These are phyloP conservation scores for Hyaloscypha variabilis DNA, from an alignment of 495 filamentous ascomycete genomes.

Conservation along the genomic window DNA sequence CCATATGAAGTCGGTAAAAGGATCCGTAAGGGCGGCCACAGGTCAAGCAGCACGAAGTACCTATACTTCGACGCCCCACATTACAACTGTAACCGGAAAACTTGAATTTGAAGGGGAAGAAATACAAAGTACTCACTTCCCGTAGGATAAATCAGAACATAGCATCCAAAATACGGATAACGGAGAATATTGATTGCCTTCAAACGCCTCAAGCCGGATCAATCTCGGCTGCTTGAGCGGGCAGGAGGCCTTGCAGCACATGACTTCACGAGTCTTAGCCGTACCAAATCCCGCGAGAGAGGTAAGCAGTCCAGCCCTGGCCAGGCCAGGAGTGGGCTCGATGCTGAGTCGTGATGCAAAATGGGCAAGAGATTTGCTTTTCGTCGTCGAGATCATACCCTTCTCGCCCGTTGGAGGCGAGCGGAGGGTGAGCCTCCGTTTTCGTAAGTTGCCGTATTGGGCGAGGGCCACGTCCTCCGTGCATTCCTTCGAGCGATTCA, in stretches of 20 bases:
- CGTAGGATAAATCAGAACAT: background rate
- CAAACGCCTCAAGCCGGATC: background rate
- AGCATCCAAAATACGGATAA: background rate
- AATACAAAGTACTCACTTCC: background rate
- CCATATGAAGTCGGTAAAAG: background rate
- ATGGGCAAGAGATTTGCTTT: background rate
- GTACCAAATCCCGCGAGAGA: background rate
- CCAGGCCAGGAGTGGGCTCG: background rate
- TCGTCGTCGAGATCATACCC: background rate
- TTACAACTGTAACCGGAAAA: background rate
- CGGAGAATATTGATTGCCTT: conserved; percentile 1
- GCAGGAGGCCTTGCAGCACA: background rate
- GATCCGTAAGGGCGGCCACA: background rate
- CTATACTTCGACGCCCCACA: background rate
- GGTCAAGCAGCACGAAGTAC: background rate
- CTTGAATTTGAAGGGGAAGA: background rate
- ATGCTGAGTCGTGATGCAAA: background rate
- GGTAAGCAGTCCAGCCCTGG: background rate
- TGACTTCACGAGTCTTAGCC: conserved; percentile 1
- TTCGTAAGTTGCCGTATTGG: background rate
- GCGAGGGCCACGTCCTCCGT: conserved; percentile 1
- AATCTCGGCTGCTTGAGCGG: background rate
- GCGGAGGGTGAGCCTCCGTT: conserved; percentile 11
- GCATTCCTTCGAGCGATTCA: background rate
- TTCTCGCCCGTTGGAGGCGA: background rate